Evolutionary conservation across 805 yeast species (phyloP).

Genomic region (Cyberlindnera mycetangii): DNA sequence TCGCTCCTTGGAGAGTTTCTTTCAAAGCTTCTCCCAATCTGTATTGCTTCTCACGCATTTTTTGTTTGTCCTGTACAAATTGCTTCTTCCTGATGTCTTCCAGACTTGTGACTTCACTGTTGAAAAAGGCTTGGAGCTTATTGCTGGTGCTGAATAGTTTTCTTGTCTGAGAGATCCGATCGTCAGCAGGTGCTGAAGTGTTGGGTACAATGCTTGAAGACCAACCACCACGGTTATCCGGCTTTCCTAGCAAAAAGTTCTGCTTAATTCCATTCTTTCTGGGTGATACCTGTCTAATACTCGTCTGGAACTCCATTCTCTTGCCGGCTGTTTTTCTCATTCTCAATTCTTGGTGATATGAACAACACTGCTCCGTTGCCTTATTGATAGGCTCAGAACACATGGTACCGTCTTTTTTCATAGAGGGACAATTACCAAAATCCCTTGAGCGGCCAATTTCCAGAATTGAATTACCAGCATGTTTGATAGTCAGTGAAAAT

Average conservation of each 20-base stretch:
- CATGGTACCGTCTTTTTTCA: constrained; percentile 42
- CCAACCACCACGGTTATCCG: constrained; percentile 28
- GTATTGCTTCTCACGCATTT: constrained; percentile 14
- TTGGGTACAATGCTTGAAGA: constrained; percentile 25
- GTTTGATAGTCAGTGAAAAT: constrained; percentile 56
- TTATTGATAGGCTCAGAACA: constrained; percentile 65
- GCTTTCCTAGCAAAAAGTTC: constrained; percentile 39
- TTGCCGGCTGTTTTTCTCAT: constrained; percentile 50
- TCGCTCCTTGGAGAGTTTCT: constrained; percentile 17
- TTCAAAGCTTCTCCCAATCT: constrained; percentile 6
- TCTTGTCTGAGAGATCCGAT: constrained; percentile 23
- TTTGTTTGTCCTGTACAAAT: constrained; percentile 31
- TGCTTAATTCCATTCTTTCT: constrained; percentile 46
- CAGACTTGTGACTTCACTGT: constrained; percentile 35
- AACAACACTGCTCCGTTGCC: constrained; percentile 55
- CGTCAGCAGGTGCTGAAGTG: constrained; percentile 24
- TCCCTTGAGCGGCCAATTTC: constrained; percentile 73
- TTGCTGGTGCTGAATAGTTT: constrained; percentile 38
- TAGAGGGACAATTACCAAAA: constrained; percentile 57
- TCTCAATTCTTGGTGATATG: constrained; percentile 63
- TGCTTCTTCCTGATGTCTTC: constrained; percentile 37
- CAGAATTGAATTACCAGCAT: constrained; percentile 49
- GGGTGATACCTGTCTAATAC: constrained; percentile 49
- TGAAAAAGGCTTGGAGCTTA: constrained; percentile 49
- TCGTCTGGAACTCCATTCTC: constrained; percentile 74